These are phyloP conservation scores for Aspergillus pseudoglaucus DNA, from an alignment of 2,329 filamentous ascomycete genomes.

Conservation along the genomic window DNA sequence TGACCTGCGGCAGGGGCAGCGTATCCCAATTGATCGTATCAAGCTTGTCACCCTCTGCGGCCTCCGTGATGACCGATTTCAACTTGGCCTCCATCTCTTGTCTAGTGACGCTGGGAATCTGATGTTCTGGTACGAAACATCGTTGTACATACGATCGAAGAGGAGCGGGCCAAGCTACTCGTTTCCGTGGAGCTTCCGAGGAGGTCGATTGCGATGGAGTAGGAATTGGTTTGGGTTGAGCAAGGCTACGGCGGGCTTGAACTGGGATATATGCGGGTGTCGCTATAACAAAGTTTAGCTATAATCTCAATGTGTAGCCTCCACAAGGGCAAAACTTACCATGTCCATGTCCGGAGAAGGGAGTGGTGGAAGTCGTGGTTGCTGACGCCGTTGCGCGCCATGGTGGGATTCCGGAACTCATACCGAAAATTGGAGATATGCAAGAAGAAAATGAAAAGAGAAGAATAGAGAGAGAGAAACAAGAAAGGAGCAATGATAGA, in stretches of 20 bases:
- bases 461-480: conserved; percentile 10
- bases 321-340: conserved; percentile 20
- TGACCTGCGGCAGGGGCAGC: conserved; percentile 75
- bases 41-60: conserved; percentile 67
- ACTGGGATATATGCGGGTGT: conserved; percentile 56
- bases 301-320: not conserved
- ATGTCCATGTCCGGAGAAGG: conserved; percentile 22
- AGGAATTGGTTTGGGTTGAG: conserved; percentile 26
- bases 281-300: conserved; percentile 20
- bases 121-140: conserved; percentile 71
- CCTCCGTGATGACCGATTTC: conserved; percentile 75
- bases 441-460: conserved; percentile 9
- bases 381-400: conserved; percentile 31
- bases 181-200: conserved; percentile 40
- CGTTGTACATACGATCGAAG: conserved; percentile 84
- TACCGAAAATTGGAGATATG: conserved; percentile 18
- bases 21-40: conserved; percentile 73
- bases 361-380: conserved; percentile 20
- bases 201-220: conserved; percentile 24
- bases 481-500: conserved; percentile 3
- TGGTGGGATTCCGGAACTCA: conserved; percentile 35
- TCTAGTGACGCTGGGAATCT: conserved; percentile 55
- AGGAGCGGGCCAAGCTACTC: conserved; percentile 71
- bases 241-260: conserved; percentile 56
- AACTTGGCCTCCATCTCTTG: conserved; percentile 76